Conservation (phyloP, 192 early-diverging fungal species). For the Mortierella alpina region DNA sequence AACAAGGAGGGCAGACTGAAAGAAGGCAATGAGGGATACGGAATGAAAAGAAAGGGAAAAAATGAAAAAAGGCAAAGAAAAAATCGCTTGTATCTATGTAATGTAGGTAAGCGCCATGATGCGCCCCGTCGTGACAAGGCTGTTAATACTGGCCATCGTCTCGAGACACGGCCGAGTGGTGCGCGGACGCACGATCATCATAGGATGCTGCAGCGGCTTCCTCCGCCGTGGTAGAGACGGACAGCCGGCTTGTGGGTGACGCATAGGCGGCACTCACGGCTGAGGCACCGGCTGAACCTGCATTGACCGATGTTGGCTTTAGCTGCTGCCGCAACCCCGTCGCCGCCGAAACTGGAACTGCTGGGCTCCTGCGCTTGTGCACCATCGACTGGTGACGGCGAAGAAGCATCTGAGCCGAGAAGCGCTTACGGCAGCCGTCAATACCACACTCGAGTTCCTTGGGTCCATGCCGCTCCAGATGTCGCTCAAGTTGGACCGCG, state of each 20-base stretch:
- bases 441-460: slow-evolving; percentile 55
- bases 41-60: slow-evolving; percentile 9
- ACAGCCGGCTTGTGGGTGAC: no score
- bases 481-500: slow-evolving; percentile 40
- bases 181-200: no score
- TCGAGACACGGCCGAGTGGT: no score
- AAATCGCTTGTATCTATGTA: no score
- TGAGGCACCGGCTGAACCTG: background rate
- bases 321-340: slow-evolving; percentile 14
- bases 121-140: no score
- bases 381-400: slow-evolving; percentile 54
- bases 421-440: slow-evolving; percentile 49
- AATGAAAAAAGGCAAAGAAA: background rate
- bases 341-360: slow-evolving; percentile 14
- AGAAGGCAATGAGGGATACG: background rate
- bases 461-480: slow-evolving; percentile 49
- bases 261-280: no score
- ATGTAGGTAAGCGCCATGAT: no score
- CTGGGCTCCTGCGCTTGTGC: slow-evolving; percentile 41
- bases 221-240: no score
- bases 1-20: background rate
- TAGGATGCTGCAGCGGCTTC: no score
- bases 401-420: slow-evolving; percentile 51
- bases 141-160: no score
- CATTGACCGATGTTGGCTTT: background rate